A percentile compares a stretch with the other conserved stretches of the same genome.
These are phyloP conservation scores for Boletus pseudopeckii DNA, from an alignment of 768 basidiomycete species.

Conservation along the genomic window DNA sequence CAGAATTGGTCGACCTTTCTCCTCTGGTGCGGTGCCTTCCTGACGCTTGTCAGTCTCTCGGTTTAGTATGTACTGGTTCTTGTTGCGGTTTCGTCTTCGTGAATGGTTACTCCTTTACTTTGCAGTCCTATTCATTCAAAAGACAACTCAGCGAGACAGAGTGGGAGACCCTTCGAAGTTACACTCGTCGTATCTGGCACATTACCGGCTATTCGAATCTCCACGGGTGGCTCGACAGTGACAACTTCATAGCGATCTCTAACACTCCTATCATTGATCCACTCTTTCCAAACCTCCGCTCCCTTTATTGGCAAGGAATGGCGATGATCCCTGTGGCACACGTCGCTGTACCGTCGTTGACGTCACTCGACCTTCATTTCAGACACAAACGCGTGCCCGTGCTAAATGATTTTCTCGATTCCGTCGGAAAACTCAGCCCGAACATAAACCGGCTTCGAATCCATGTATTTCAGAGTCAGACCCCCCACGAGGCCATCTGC, in stretches of 20 bases:
- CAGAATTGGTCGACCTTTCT: neutral
- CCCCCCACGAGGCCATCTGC: neutral
- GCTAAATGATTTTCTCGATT: neutral
- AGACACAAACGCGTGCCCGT: neutral
- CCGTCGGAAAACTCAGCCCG: neutral
- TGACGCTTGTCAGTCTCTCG: neutral
- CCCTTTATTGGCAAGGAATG: neutral
- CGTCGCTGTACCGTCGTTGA: neutral
- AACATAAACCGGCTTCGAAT: neutral
- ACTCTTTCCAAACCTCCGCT: conserved; percentile 4
- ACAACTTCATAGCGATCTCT: neutral
- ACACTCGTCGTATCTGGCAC: neutral
- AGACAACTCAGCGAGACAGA: neutral
- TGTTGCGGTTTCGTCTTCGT: neutral
- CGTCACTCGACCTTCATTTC: neutral
- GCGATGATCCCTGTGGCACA: neutral
- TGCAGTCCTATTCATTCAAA: neutral
- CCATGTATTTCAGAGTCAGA: neutral
- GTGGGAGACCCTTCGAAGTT: conserved; percentile 4
- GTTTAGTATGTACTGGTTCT: neutral
- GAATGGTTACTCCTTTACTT: neutral
- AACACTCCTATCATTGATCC: neutral
- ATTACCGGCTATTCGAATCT: neutral
- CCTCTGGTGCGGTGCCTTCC: conserved; percentile 1
- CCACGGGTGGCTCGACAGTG: neutral